These are phyloP conservation scores for Debaryomyces tyrocola DNA, from an alignment of 805 yeast species.

Conservation along the genomic window DNA sequence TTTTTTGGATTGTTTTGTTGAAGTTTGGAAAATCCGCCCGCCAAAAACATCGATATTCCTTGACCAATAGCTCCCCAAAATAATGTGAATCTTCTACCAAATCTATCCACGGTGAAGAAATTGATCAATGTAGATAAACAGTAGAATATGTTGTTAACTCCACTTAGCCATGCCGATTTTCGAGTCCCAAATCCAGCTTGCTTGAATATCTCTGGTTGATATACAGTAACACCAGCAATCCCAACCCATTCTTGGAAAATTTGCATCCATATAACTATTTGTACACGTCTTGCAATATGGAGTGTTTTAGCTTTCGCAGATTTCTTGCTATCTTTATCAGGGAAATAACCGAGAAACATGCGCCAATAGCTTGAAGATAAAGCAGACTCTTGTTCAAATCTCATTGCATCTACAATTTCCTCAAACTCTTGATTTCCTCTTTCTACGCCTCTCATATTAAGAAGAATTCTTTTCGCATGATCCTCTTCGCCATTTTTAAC, in stretches of 20 bases:
- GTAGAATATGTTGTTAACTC: conserved; percentile 28
- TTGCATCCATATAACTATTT: conserved; percentile 17
- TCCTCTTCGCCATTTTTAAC: conserved; percentile 30
- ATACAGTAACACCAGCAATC: conserved; percentile 25
- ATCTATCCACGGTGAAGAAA: conserved; percentile 24
- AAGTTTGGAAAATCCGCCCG: neutral
- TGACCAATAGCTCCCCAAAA: conserved; percentile 26
- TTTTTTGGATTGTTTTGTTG: neutral
- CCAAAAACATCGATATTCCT: conserved; percentile 23
- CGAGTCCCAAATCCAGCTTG: conserved; percentile 16
- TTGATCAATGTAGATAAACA: conserved; percentile 25
- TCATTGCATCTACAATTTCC: conserved; percentile 18
- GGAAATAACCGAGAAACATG: conserved; percentile 40
- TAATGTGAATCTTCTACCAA: conserved; percentile 28
- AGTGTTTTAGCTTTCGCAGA: conserved; percentile 4
- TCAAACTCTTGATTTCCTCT: conserved; percentile 12
- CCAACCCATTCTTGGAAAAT: conserved; percentile 24
- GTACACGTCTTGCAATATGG: conserved; percentile 23
- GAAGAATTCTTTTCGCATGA: conserved; percentile 35
- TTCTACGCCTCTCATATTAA: conserved; percentile 7
- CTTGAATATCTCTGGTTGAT: conserved; percentile 24
- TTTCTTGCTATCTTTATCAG: conserved; percentile 48
- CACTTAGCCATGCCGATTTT: conserved; percentile 18
- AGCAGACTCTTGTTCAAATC: conserved; percentile 21
- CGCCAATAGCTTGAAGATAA: conserved; percentile 22